Percentiles rank a stretch among this genome's conserved stretches.
Evolutionary conservation across 352 stramenopile genomes (phyloP).

Genomic region (Globisporangium yorkense): DNA sequence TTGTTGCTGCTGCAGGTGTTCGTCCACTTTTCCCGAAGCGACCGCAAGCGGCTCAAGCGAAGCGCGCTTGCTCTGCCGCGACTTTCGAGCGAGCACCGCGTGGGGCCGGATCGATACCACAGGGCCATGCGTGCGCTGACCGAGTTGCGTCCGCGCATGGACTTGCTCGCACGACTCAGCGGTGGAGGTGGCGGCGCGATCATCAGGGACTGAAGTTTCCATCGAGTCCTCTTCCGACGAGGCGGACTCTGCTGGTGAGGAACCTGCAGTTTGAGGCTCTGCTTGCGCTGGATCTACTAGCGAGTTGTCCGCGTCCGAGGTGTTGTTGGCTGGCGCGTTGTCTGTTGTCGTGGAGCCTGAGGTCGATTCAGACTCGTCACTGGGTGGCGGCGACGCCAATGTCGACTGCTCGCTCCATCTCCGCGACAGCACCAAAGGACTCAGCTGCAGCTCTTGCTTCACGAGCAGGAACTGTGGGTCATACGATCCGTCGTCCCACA

Average conservation of each 20-base stretch:
- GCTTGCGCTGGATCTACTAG: no score
- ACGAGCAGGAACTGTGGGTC: conserved; percentile 34
- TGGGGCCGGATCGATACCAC: conserved; percentile 9
- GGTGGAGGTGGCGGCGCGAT: background rate
- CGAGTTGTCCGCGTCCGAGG: no score
- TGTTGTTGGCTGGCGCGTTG: no score
- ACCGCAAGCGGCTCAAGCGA: conserved; percentile 1
- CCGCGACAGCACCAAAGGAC: conserved; percentile 2
- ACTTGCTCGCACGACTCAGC: no score
- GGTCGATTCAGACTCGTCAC: background rate
- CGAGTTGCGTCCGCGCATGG: no score
- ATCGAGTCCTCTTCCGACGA: no score
- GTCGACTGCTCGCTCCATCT: background rate
- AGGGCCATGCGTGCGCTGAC: background rate
- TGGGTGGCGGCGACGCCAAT: background rate
- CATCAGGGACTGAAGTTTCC: background rate
- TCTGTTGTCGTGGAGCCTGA: no score
- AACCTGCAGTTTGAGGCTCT: no score
- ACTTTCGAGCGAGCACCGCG: conserved; percentile 3
- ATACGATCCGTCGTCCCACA: background rate
- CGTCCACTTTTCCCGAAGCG: background rate
- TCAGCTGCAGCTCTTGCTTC: conserved; percentile 43
- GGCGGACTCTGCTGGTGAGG: no score
- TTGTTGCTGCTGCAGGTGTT: background rate
- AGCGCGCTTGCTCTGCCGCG: conserved; percentile 5